These are phyloP conservation scores for Spirogloea muscicola DNA, from an alignment of 139 green algal genomes.

Conservation along the genomic window DNA sequence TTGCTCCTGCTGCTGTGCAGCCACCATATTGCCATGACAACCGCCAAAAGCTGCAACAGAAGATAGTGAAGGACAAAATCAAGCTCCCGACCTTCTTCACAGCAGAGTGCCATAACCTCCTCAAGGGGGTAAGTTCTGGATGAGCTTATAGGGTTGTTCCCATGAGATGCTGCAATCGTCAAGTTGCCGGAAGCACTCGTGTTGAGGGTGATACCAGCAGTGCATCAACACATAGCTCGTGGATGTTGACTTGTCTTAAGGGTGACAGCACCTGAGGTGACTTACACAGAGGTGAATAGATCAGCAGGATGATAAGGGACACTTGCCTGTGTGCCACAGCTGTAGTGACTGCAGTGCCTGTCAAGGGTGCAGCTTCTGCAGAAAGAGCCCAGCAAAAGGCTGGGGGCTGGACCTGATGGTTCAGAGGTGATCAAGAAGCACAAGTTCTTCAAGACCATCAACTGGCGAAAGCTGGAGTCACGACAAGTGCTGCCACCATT, in stretches of 20 bases:
- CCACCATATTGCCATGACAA: slow-evolving; percentile 83
- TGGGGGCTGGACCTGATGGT: slow-evolving; percentile 71
- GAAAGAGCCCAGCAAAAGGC: slow-evolving; percentile 73
- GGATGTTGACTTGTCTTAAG: no score
- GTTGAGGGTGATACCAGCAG: no score
- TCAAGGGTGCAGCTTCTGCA: slow-evolving; percentile 77
- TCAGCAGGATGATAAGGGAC: no score
- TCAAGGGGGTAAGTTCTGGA: slow-evolving; percentile 52
- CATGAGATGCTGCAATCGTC: no score
- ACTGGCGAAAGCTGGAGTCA: slow-evolving; percentile 77
- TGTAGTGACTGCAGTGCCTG: no score
- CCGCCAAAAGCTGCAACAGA: slow-evolving; percentile 74
- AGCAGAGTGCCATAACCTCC: slow-evolving; percentile 50
- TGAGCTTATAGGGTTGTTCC: no score
- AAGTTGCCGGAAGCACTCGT: no score
- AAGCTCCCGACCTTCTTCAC: slow-evolving; percentile 65
- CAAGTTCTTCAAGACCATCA: slow-evolving; percentile 83
- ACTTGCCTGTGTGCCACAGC: no score
- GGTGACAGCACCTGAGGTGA: no score
- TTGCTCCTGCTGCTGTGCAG: no score
- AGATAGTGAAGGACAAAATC: slow-evolving; percentile 74
- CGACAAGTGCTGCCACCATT: slow-evolving; percentile 77
- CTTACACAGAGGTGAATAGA: no score
- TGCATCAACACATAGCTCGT: no score
- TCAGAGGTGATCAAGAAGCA: slow-evolving; percentile 67